A percentile compares a stretch with the other conserved stretches of the same genome.
These are phyloP conservation scores for Ganoderma resinaceum DNA, from an alignment of 1,284 basidiomycete species.

Conservation along the genomic window DNA sequence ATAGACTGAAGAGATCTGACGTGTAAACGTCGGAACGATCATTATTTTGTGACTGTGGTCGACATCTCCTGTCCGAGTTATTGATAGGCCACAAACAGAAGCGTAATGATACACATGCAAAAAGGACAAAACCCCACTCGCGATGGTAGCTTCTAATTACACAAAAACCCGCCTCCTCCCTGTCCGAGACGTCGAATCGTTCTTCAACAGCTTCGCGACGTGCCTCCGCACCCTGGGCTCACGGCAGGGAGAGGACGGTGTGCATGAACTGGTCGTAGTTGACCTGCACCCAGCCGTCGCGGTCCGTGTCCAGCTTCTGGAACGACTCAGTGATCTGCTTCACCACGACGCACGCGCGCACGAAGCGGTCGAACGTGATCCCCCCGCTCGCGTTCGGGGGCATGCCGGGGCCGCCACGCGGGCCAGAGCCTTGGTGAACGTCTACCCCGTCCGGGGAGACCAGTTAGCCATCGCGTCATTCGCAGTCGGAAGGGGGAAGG, in stretches of 20 bases:
- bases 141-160: not conserved
- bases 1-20: too few relatives aligned
- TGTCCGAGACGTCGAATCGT: not conserved
- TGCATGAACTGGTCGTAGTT: conserved; percentile 82
- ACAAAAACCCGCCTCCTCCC: not conserved
- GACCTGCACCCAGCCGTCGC: conserved; percentile 80
- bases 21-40: too few relatives aligned
- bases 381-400: conserved; percentile 45
- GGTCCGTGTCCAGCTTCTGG: conserved; percentile 64
- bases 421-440: conserved; percentile 55
- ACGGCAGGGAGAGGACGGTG: conserved; percentile 73
- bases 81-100: not conserved
- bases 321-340: conserved; percentile 79
- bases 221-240: conserved; percentile 14
- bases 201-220: not conserved
- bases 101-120: not conserved
- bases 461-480: conserved; percentile 15
- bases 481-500: not conserved
- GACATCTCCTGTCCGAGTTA: not conserved
- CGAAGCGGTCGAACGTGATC: conserved; percentile 84
- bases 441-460: conserved; percentile 50
- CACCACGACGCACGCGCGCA: conserved; percentile 81
- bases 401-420: conserved; percentile 39
- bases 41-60: too few relatives aligned
- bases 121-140: not conserved